Percentiles rank a stretch among this genome's conserved stretches.
Evolutionary conservation across 2,329 filamentous ascomycete genomes (phyloP).

Genomic region (Zymoseptoria pseudotritici): DNA sequence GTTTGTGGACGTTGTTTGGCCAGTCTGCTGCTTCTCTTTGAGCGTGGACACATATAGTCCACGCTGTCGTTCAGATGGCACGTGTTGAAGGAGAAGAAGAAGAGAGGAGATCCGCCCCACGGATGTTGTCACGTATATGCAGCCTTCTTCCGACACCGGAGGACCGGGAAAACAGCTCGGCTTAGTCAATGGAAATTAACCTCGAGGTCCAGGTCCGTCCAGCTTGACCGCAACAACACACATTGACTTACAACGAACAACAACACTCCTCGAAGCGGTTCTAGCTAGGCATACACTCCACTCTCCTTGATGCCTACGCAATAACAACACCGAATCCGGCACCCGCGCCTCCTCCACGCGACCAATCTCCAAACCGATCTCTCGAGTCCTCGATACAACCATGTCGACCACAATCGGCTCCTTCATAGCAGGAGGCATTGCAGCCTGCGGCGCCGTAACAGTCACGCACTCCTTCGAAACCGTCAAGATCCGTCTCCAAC

Average conservation of each 20-base stretch:
- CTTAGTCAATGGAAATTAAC: not conserved
- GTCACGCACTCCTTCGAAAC: constrained; percentile 98
- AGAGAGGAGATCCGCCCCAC: not conserved
- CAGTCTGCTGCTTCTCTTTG: not conserved
- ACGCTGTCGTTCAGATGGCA: not conserved
- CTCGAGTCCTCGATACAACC: not conserved
- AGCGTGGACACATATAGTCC: not conserved
- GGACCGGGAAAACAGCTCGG: not conserved
- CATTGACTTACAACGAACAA: not conserved
- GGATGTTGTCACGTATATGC: not conserved
- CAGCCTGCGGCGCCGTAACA: constrained; percentile 93
- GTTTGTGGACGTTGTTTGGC: not conserved
- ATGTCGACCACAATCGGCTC: constrained; percentile 52
- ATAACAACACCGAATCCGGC: not conserved
- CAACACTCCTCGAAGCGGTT: not conserved
- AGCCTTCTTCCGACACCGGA: not conserved
- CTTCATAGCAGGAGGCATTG: constrained; percentile 92
- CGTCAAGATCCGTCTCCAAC: constrained; percentile 94
- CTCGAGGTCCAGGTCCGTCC: not conserved
- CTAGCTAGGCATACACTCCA: not conserved
- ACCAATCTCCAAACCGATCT: not conserved
- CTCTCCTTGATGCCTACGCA: not conserved
- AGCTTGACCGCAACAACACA: not conserved
- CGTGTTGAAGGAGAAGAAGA: not conserved
- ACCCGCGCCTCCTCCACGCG: not conserved